A percentile compares a stretch with the other conserved stretches of the same genome.
Evolutionary conservation across 257 asterid genomes (phyloP).

Genomic region (Rubia yunnanensis): DNA sequence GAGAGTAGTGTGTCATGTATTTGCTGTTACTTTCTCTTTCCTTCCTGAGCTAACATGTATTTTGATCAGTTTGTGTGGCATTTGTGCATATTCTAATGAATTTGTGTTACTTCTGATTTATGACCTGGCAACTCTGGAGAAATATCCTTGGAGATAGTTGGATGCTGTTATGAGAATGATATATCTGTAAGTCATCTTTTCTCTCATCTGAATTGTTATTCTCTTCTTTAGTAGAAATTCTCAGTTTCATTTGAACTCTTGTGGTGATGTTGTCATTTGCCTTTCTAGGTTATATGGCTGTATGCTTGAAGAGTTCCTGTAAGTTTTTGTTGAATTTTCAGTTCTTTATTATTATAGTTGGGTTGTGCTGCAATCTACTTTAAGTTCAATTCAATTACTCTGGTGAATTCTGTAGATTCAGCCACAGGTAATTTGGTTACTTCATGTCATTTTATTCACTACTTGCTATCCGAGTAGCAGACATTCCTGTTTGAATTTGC

Average conservation of each 20-base stretch:
- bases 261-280: constrained; percentile 27
- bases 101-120: constrained; percentile 52
- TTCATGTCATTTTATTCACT: background rate
- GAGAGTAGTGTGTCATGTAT: background rate
- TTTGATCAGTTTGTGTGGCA: constrained; percentile 3
- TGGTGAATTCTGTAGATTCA: background rate
- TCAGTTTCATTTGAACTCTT: constrained; percentile 4
- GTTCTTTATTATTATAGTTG: constrained; percentile 1
- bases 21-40: background rate
- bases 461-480: background rate
- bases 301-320: constrained; percentile 28
- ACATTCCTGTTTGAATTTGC: background rate
- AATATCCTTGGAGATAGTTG: constrained; percentile 46
- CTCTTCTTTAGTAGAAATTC: background rate
- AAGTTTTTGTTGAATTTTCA: constrained; percentile 24
- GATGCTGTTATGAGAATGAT: constrained; percentile 45
- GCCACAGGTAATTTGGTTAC: background rate
- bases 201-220: constrained; percentile 10
- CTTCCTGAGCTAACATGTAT: background rate
- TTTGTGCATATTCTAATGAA: constrained; percentile 22
- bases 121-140: constrained; percentile 74
- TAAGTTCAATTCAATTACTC: background rate
- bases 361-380: background rate
- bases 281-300: constrained; percentile 34
- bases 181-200: constrained; percentile 38